Evolutionary conservation across 805 yeast species (phyloP).

Genomic region (Wickerhamiella spandovensis): DNA sequence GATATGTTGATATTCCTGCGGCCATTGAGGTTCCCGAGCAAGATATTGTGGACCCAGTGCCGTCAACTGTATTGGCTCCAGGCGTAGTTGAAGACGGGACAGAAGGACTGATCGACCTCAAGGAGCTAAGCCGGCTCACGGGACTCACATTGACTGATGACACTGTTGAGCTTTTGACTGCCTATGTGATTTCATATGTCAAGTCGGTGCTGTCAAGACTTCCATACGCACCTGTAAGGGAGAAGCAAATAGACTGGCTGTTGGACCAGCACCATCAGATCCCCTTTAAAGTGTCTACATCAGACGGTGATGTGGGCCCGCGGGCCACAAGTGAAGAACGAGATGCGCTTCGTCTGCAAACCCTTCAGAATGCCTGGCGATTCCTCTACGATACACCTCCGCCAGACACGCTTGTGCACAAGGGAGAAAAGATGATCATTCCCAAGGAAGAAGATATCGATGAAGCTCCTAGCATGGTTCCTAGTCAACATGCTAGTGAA

Average conservation of each 20-base stretch:
- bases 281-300: not conserved
- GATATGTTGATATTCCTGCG: conserved; percentile 11
- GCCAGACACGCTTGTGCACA: not conserved
- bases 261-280: not conserved
- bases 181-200: not conserved
- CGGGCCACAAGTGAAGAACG: not conserved
- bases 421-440: not conserved
- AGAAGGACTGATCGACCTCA: not conserved
- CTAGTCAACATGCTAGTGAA: no score
- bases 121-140: not conserved
- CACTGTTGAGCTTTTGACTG: not conserved
- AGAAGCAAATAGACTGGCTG: not conserved
- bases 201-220: not conserved
- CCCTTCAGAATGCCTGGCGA: not conserved
- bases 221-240: not conserved
- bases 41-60: not conserved
- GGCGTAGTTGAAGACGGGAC: not conserved
- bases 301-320: not conserved
- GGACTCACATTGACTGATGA: not conserved
- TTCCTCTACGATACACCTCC: not conserved
- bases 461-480: not conserved
- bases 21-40: conserved; percentile 10
- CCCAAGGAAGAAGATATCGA: not conserved
- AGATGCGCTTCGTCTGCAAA: not conserved
- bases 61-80: not conserved